Conservation (phyloP, 768 basidiomycete species). For the Tulasnella sp. region DNA sequence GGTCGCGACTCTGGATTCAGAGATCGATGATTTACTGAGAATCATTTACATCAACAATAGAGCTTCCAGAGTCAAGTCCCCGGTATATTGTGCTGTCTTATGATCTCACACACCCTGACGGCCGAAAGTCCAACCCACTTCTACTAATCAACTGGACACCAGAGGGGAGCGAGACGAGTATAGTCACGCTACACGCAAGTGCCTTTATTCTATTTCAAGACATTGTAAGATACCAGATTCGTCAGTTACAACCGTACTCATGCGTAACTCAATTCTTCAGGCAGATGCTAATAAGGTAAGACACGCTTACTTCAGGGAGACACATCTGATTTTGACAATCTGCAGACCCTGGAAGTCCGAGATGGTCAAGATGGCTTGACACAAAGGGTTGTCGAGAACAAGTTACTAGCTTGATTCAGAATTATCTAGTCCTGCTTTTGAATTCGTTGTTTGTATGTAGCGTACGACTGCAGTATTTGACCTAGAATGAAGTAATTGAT, state of each 20-base stretch:
- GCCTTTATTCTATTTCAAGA: constrained; percentile 67
- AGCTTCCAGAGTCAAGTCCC: constrained; percentile 77
- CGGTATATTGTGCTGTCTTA: constrained; percentile 78
- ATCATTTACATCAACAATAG: constrained; percentile 29
- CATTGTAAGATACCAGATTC: constrained; percentile 37
- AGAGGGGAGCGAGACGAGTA: constrained; percentile 54
- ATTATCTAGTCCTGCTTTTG: too few species aligned
- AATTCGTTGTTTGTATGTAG: too few species aligned
- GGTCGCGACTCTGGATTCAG: constrained; percentile 33
- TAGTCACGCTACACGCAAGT: constrained; percentile 73
- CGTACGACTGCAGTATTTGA: constrained; percentile 36
- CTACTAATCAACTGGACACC: constrained; percentile 86
- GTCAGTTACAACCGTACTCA: background rate
- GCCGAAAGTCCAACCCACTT: constrained; percentile 72
- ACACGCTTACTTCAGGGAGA: background rate
- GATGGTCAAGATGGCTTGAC: constrained; percentile 77
- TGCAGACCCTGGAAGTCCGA: constrained; percentile 51
- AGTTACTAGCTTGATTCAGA: too few species aligned
- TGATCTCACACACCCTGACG: constrained; percentile 66
- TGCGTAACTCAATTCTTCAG: constrained; percentile 28
- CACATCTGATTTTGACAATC: background rate
- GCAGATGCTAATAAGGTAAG: constrained; percentile 54
- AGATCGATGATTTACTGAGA: background rate
- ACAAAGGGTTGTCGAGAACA: constrained; percentile 51
- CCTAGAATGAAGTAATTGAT: constrained; percentile 73